phyloP scores from a whole-genome alignment of 352 stramenopile genomes.

The Hyaloperonospora arabidopsidis region DNA sequence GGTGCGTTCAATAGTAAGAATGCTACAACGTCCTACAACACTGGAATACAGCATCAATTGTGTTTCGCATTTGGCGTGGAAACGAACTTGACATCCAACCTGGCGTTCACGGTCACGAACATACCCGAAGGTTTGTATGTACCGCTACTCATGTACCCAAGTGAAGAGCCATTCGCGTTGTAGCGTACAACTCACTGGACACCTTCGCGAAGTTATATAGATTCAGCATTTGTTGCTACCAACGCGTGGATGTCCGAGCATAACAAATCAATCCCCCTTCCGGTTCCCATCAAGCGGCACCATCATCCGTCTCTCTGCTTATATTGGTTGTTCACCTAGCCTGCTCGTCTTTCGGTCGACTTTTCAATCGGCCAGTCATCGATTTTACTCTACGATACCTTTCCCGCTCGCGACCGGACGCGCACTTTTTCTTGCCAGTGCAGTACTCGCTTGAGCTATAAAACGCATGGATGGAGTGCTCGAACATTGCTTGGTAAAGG shows the following conservation, averaged over 20 bases:
- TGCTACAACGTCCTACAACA: conserved; percentile 6
- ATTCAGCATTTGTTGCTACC: conserved; percentile 18
- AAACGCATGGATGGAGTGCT: no score
- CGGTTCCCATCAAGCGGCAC: not conserved
- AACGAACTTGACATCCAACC: no score
- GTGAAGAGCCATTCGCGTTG: conserved; percentile 13
- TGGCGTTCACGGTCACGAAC: no score
- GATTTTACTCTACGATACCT: conserved; percentile 61
- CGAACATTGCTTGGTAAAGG: no score
- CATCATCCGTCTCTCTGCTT: conserved; percentile 4
- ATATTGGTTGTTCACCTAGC: conserved; percentile 30
- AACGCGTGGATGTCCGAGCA: conserved; percentile 15
- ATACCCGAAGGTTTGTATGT: conserved; percentile 13
- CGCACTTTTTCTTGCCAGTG: conserved; percentile 69
- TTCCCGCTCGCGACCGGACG: conserved; percentile 46
- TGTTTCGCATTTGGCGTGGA: conserved; percentile 2
- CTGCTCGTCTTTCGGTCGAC: conserved; percentile 39
- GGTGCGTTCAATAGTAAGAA: conserved; percentile 7
- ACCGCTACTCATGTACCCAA: conserved; percentile 23
- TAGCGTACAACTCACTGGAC: conserved; percentile 9
- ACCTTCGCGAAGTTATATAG: conserved; percentile 21
- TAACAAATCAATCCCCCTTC: conserved; percentile 16
- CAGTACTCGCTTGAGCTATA: conserved; percentile 86
- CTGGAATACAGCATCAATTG: conserved; percentile 4
- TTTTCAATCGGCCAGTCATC: conserved; percentile 57